These are phyloP conservation scores for Lichtheimia hyalospora DNA, from an alignment of 371 early-diverging fungal species.

Conservation along the genomic window DNA sequence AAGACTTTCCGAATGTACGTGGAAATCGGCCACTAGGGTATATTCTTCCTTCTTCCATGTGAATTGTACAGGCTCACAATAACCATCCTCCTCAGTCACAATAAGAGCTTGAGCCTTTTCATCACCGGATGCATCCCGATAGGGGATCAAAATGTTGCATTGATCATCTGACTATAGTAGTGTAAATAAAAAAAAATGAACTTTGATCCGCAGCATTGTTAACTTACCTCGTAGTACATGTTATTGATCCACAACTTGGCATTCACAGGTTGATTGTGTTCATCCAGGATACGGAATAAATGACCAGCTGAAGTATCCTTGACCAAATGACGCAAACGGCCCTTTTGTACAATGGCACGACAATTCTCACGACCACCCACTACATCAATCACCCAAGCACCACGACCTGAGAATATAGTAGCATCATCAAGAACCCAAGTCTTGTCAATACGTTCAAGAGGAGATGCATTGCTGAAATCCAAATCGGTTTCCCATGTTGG, in stretches of 20 bases:
- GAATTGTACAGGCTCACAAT: constrained; percentile 38
- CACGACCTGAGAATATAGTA: constrained; percentile 37
- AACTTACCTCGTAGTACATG: constrained; percentile 39
- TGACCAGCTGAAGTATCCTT: constrained; percentile 53
- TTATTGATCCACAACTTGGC: constrained; percentile 45
- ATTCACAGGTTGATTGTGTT: constrained; percentile 22
- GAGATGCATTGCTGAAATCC: constrained; percentile 13
- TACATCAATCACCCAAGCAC: constrained; percentile 49
- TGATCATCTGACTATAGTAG: neutral
- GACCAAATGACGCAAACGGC: constrained; percentile 45
- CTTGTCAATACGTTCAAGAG: neutral
- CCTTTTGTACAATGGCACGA: constrained; percentile 50
- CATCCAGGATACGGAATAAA: constrained; percentile 46
- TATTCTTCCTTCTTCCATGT: constrained; percentile 34
- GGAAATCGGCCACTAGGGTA: constrained; percentile 31
- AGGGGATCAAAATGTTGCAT: constrained; percentile 46
- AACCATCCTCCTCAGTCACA: constrained; percentile 35
- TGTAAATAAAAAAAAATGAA: neutral
- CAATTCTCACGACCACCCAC: constrained; percentile 41
- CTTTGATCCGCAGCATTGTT: neutral
- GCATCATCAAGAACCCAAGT: constrained; percentile 10
- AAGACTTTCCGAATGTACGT: constrained; percentile 50
- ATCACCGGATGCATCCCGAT: constrained; percentile 11
- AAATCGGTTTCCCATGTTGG: constrained; percentile 40
- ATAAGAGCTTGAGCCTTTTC: constrained; percentile 13